Evolutionary conservation across 2,329 filamentous ascomycete species (phyloP), one percentile per base, ranked within the genome.

Genomic region (Rosellinia necatrix): DNA sequence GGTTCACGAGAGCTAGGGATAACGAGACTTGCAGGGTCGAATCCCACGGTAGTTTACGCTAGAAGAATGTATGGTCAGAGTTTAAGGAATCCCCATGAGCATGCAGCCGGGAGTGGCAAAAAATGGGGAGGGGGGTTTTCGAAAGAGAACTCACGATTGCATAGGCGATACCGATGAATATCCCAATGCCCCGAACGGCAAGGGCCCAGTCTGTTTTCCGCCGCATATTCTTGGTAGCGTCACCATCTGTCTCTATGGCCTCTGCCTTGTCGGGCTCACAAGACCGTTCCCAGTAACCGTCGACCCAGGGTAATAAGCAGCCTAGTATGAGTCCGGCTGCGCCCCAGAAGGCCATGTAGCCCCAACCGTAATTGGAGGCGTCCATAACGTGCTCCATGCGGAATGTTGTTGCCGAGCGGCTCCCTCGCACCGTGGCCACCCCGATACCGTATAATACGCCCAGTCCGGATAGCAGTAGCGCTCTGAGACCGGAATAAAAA

Each of bases 21-120:
- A 96, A 74, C 1, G 92, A 96, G 17, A 96, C 86, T 74, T 99
- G 94, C n/a, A 96, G 84, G 1, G 92, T 94, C 7, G 92, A 97
- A 66, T 92, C 84, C 94, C 94, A 99, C 1, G 91, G 90, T 8
- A 97, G 83, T 72, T 90, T 91, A 62, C 94, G 88, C 91, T 96
- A 66, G 43, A 43, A 34, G 21, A 43, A 41, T 27, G 22, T 48
- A 59, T 63, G 56, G 53, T 52, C 15, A 63, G 58, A 24, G 46
- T 40, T 19, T 43, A 30, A 46, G 17, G 25, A 4, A 49, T 42
- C 35, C 22, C 1, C 24, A 32, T 15, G 6, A 21, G 17, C 8
- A 15, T 19, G 21, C 29, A 25, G 3, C 13, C 27, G 21, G 17
- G 13, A 27, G 2, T 9, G 25, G 34, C 12, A 46, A 17, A 38